A percentile compares a stretch with the other conserved stretches of the same genome.
Evolutionary conservation across 176 grass and related monocot species (phyloP).

Genomic region (Otatea glauca): DNA sequence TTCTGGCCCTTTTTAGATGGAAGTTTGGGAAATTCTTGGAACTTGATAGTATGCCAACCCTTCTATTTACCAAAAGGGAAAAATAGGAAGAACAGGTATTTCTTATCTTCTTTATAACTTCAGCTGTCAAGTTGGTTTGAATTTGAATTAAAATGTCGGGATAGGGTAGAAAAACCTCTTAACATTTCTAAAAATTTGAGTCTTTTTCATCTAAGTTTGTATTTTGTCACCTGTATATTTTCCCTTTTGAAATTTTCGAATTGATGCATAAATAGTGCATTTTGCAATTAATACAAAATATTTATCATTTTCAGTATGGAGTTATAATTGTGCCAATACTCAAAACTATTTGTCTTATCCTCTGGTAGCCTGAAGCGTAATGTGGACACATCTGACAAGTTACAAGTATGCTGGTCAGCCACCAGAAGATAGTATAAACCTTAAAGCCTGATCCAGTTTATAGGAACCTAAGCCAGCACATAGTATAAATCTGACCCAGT

Average conservation of each 20-base stretch:
- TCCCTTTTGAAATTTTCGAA: not conserved
- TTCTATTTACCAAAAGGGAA: not conserved
- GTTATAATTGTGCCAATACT: not conserved
- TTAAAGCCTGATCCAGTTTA: constrained; percentile 25
- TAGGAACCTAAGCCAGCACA: constrained; percentile 24
- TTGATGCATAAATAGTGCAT: not conserved
- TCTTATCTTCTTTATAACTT: not conserved
- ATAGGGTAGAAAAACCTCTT: not conserved
- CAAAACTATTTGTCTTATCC: not conserved
- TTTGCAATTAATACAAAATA: not conserved
- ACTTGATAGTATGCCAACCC: not conserved
- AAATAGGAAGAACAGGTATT: not conserved
- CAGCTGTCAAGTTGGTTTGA: not conserved
- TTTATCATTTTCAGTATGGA: not conserved
- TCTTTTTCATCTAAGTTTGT: not conserved
- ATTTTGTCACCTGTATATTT: not conserved
- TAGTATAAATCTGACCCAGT: not conserved
- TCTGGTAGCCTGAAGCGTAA: not conserved
- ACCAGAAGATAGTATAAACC: constrained; percentile 12
- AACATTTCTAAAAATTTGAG: too few species aligned
- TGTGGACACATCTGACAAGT: not conserved
- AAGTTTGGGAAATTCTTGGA: not conserved
- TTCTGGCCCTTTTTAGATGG: not conserved
- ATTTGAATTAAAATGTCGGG: not conserved
- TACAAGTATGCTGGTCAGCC: not conserved